Evolutionary conservation across 208 protist genomes (phyloP).

Genomic region (Leishmania tropica): DNA sequence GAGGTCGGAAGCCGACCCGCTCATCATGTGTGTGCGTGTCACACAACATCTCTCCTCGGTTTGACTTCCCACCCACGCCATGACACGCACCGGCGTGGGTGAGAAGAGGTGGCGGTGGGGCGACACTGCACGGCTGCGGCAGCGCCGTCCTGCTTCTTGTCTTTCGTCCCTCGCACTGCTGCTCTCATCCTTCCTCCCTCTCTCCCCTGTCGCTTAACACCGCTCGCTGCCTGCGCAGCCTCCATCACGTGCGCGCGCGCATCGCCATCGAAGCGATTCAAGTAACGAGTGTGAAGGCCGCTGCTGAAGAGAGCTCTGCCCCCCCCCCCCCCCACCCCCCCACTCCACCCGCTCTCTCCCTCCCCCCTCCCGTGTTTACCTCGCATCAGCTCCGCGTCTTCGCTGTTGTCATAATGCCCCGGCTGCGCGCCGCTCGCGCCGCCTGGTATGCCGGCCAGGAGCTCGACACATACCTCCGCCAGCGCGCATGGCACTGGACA

Average conservation of each 20-base stretch:
- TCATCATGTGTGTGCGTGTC: no score
- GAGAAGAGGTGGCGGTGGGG: background rate
- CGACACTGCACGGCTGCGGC: no score
- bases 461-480: constrained; percentile 62
- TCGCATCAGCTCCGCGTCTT: background rate
- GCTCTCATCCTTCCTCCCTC: background rate
- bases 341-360: no score
- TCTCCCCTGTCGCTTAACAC: background rate
- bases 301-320: background rate
- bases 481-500: constrained; percentile 73
- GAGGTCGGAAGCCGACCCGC: no score
- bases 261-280: background rate
- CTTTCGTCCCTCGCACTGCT: background rate
- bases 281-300: background rate
- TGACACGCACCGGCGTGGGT: background rate
- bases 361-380: background rate
- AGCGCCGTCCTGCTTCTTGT: background rate
- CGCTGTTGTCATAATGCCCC: constrained; percentile 35
- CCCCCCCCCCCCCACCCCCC: background rate
- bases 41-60: background rate
- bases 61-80: background rate
- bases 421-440: constrained; percentile 41
- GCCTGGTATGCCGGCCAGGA: constrained; percentile 43
- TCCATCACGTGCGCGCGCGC: background rate
- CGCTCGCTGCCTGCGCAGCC: background rate